Evolutionary conservation across 2,329 filamentous ascomycete genomes (phyloP).

Genomic region (Ascochyta viciae-villosae): DNA sequence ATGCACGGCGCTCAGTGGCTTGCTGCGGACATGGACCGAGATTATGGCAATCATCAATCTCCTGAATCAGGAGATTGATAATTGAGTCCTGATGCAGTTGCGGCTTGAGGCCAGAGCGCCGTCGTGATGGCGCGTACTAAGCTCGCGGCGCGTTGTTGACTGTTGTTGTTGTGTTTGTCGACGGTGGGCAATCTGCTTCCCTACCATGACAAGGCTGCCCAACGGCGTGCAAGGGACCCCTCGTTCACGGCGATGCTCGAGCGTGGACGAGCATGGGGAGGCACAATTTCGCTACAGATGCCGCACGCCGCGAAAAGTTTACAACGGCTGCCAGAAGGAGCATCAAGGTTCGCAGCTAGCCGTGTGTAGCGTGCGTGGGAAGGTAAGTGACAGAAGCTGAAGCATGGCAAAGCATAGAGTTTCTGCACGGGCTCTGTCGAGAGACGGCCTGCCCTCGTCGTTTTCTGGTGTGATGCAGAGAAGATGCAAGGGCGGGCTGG

Average conservation of each 20-base stretch:
- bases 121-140: conserved; percentile 13
- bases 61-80: not conserved
- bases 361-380: conserved; percentile 8
- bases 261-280: conserved; percentile 11
- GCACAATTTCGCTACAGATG: conserved; percentile 13
- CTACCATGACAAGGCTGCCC: conserved; percentile 4
- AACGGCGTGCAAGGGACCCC: conserved; percentile 24
- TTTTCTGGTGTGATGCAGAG: conserved; percentile 19
- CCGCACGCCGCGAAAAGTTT: conserved; percentile 4
- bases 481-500: conserved; percentile 21
- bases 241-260: conserved; percentile 18
- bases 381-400: conserved; percentile 5
- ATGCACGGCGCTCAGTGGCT: conserved; percentile 7
- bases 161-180: conserved; percentile 4
- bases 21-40: conserved; percentile 5
- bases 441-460: not conserved
- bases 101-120: conserved; percentile 4
- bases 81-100: not conserved
- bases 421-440: conserved; percentile 11
- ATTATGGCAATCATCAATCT: conserved; percentile 13
- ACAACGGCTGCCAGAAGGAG: conserved; percentile 15
- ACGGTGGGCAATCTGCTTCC: not conserved
- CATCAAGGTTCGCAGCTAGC: conserved; percentile 13
- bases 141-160: conserved; percentile 9
- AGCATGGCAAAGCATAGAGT: conserved; percentile 17